Percentiles rank a stretch among this genome's conserved stretches.
phyloP scores from a whole-genome alignment of 352 stramenopile genomes.

The Globisporangium uncinulatum region DNA sequence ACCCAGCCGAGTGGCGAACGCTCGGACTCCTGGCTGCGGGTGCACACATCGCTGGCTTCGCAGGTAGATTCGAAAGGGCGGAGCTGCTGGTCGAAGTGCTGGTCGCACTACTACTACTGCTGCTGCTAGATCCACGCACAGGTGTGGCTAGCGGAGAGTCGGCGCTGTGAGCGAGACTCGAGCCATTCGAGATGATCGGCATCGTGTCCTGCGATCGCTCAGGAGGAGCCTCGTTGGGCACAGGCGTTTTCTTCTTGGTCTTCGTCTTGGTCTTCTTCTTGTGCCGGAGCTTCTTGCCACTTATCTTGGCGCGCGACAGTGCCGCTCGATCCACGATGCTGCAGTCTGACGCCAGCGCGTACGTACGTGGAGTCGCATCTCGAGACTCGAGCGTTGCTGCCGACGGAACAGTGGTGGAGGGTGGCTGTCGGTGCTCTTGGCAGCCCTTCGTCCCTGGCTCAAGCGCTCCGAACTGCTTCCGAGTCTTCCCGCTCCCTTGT shows the following conservation, averaged over 20 bases:
- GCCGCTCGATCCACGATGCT: conserved; percentile 3
- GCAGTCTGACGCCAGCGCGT: background rate
- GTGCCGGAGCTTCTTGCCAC: conserved; percentile 27
- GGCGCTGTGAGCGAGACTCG: background rate
- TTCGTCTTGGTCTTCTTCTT: conserved; percentile 20
- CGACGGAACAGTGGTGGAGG: background rate
- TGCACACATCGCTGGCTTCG: conserved; percentile 1
- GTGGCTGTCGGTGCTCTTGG: background rate
- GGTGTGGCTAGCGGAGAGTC: background rate
- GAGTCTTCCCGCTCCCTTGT: background rate
- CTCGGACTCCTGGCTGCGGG: background rate
- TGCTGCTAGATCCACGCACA: conserved; percentile 2
- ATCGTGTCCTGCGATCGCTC: conserved; percentile 2
- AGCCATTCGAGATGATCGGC: background rate
- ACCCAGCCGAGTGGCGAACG: background rate
- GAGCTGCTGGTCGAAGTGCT: background rate
- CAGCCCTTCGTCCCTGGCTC: conserved; percentile 3
- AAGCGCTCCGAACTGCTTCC: background rate
- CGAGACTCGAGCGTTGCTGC: background rate
- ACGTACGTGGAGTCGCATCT: background rate
- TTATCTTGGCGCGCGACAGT: conserved; percentile 23
- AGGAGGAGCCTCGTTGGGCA: background rate
- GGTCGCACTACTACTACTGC: conserved; percentile 3
- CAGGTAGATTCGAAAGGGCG: background rate
- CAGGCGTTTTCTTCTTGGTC: background rate